Base-by-base conservation (phyloP, 192 early-diverging fungal species). In the Thamnidium elegans region DNA sequence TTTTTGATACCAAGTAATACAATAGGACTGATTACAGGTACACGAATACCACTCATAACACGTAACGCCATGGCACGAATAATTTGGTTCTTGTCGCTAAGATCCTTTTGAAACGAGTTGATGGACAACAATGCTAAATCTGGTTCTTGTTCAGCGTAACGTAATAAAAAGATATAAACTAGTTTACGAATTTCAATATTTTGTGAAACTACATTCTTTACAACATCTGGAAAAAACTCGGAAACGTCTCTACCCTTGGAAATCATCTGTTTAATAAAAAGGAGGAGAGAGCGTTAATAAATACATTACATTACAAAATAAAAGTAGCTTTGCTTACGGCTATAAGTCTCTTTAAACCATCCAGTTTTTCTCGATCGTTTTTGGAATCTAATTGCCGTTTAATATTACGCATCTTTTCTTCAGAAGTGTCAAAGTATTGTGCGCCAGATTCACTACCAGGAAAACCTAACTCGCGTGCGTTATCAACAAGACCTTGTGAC, bases 71-170 rank as follows among this genome's bases (percentile, higher is more conserved):
- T 95, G 3, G 92, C 94, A 30, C 97, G 81, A 53, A 99, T 96
- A 42, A 94, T 83, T 48, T 91, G 93, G 78, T 95, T 97, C 65
- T 82, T 79, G 65, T 99, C 97, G 4, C 89, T 83, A 23, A 98
- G 74, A 71, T 99, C 97, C 65, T 92, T 92, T 79, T 99, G 97
- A 67, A 99, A 97, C 0, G 96, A 98, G 69, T 99, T 99, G 72
- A 99, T 89, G 7, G 94, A 93, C 9, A 99, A 71, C 15, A 99
- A 75, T 32, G 94, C 92, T 54, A 99, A 79, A 74, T 99, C 97
- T 46, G 90, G 97, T 68, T 99, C 94, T 76, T 94, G 86, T 69
- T 97, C 94, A 7, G 94, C 94, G 71, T 98, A 99, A 50, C 92
- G 88, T 59, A 95, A 72, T 15, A 99, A 77, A 70, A 95, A 99